These are phyloP conservation scores for Berkeleyomyces rouxiae DNA, from an alignment of 2,329 filamentous ascomycete genomes.

Conservation along the genomic window DNA sequence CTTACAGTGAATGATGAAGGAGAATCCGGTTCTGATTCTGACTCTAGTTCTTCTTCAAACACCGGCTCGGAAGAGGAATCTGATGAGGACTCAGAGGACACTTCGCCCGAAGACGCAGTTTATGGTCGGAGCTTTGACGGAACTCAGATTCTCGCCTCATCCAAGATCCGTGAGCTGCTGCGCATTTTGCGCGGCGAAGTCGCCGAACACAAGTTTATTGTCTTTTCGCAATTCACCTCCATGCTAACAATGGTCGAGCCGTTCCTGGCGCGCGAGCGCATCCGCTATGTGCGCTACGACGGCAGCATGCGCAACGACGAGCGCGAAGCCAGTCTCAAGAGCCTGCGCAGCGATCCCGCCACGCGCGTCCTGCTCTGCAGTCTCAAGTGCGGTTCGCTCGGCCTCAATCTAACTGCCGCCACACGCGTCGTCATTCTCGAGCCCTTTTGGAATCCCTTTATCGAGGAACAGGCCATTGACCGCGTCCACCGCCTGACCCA, in stretches of 20 bases:
- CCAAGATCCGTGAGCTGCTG: conserved; percentile 80
- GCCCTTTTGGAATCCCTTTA: conserved; percentile 99
- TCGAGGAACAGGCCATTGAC: conserved; percentile 97
- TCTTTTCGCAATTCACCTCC: conserved; percentile 95
- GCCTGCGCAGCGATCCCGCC: conserved; percentile 54
- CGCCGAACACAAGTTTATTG: conserved; percentile 81
- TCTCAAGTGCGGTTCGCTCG: conserved; percentile 81
- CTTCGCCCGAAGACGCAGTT: background rate
- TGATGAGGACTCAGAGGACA: conserved; percentile 17
- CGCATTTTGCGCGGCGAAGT: conserved; percentile 66
- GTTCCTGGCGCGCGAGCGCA: conserved; percentile 58
- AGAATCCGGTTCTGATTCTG: background rate
- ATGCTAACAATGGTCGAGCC: conserved; percentile 96
- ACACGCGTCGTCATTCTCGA: conserved; percentile 88
- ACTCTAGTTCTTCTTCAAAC: background rate
- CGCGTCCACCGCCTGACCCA: conserved; percentile 97
- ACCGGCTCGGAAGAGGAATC: conserved; percentile 14
- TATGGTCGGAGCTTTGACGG: conserved; percentile 15
- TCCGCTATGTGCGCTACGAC: conserved; percentile 80
- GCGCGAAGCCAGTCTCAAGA: conserved; percentile 69
- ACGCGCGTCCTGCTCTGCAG: conserved; percentile 82
- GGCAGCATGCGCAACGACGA: conserved; percentile 87
- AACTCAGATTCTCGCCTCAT: conserved; percentile 46
- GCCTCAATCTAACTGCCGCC: conserved; percentile 86
- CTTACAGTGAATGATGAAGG: background rate